Evolutionary conservation across 257 asterid species (phyloP), one percentile per base, ranked within the genome.

Genomic region (Prunella vulgaris): DNA sequence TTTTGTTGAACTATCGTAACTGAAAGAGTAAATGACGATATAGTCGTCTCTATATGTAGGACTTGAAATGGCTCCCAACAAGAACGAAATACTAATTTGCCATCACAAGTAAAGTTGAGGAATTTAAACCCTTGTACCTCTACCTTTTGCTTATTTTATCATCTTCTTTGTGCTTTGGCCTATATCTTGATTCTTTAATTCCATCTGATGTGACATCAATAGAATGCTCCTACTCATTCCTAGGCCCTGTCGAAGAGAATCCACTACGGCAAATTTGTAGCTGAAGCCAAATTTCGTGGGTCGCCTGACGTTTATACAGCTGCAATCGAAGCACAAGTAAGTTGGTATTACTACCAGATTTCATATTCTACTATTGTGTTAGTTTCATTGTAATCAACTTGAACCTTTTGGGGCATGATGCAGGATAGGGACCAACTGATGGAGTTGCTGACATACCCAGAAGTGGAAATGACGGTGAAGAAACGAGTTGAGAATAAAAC

Each of bases 221-320:
- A 12, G 33, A 56, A 35, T 57, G 40, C 17, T 57, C 30, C 5
- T 42, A 56, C 8, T 48, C 27, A 54, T 75, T 63, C 69, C 75
- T 81, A 93, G 97, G 82, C 75, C 35, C 75, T 93, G 69, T 90
- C 99, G 9, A 93, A 93, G 85, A 86, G 99, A 81, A 89, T 89
- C 65, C 99, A 94, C 81, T 94, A 91, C 0, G 97, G 97, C 32
- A 94, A 91, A 83, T 94, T 94, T 73, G 99, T 94, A 14, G 97
- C 99, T 14, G 99, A 94, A 79, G 97, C 97, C 5, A 94, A 91
- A 76, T 94, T 82, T 53, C 82, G 81, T 18, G 90, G 77, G 22
- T 85, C 95, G 18, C 97, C 99, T 2, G 96, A 86, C 58, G 82
- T 76, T 60, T 90, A 88, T 49, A 69, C 57, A 22, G 74, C 95